Percentiles rank a stretch among this genome's conserved stretches.
phyloP scores from a whole-genome alignment of 305 asterid genomes.

The Caryopteris hybrid region DNA sequence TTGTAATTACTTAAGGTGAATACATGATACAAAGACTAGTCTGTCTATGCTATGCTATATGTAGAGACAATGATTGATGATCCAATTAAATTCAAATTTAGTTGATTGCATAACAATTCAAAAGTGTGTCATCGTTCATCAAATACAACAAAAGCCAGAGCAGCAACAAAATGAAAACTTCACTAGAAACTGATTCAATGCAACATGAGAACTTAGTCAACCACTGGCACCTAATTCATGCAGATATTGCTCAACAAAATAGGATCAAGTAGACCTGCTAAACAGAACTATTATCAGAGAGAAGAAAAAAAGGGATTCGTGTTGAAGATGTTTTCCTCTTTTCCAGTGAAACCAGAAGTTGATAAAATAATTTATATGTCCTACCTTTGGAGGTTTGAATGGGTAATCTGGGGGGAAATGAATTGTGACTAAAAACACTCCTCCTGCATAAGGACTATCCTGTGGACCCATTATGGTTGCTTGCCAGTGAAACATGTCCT shows the following conservation, averaged over 20 bases:
- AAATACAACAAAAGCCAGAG: neutral
- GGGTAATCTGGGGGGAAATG: constrained; percentile 68
- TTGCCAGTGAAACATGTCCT: constrained; percentile 72
- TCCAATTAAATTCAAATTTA: neutral
- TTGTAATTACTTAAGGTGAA: neutral
- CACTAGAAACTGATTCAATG: neutral
- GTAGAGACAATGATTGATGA: no score
- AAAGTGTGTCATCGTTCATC: neutral
- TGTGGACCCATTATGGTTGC: constrained; percentile 66
- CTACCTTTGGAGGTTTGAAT: constrained; percentile 66
- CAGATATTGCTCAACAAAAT: no score
- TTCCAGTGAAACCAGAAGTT: neutral
- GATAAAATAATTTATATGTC: neutral
- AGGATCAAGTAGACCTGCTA: neutral
- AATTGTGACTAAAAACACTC: constrained; percentile 52
- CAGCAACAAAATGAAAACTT: neutral
- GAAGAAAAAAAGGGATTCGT: no score
- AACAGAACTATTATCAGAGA: neutral
- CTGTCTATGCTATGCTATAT: no score
- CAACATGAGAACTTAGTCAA: neutral
- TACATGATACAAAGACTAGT: neutral
- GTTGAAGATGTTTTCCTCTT: no score
- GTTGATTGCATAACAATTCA: neutral
- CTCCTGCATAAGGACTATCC: constrained; percentile 61
- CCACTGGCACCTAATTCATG: neutral